Evolutionary conservation across 306 rosid species (phyloP).

Genomic region (Macrotyloma uniflorum): DNA sequence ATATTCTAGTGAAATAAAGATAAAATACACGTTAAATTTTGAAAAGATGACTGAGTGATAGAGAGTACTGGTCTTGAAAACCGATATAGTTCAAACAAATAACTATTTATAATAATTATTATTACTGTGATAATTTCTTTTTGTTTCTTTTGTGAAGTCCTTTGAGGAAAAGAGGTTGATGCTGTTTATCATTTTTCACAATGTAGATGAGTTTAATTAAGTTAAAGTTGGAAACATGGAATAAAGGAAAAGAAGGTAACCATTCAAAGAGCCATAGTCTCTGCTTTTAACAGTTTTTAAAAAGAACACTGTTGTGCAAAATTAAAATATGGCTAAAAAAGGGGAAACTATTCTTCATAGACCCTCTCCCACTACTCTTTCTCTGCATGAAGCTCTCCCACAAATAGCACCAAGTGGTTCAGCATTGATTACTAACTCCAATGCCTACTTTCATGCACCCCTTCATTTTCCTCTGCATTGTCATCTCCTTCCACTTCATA

Average conservation of each 20-base stretch:
- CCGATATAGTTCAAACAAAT: no score
- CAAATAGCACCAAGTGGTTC: not conserved
- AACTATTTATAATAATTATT: not conserved
- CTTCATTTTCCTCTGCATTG: constrained; percentile 36
- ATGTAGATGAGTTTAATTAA: not conserved
- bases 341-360: constrained; percentile 18
- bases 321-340: constrained; percentile 33
- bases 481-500: constrained; percentile 43
- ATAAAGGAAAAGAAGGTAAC: not conserved
- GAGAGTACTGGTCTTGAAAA: no score
- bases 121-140: no score
- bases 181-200: not conserved
- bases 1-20: no score
- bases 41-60: no score
- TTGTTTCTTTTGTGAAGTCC: not conserved
- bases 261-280: not conserved
- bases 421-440: not conserved
- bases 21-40: no score
- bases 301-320: not conserved
- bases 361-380: not conserved
- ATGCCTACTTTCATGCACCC: constrained; percentile 43
- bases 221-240: not conserved
- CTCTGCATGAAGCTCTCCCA: not conserved
- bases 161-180: not conserved
- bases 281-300: constrained; percentile 19